These are phyloP conservation scores for Cutaneotrichosporon curvatum DNA, from an alignment of 1,284 basidiomycete genomes.

Conservation along the genomic window DNA sequence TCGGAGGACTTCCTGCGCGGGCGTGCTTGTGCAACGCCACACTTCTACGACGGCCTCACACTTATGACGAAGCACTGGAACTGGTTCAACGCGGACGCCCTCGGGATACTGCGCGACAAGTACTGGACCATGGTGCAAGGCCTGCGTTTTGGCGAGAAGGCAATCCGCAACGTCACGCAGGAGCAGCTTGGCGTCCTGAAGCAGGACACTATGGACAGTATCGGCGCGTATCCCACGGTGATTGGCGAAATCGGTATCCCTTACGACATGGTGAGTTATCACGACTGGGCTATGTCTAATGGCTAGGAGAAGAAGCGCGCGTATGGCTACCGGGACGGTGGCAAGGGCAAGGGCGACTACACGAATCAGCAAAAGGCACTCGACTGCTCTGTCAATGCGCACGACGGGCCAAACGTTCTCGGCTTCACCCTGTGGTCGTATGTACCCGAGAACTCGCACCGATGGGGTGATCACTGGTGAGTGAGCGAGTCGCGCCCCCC, in stretches of 20 bases:
- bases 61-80: constrained; percentile 77
- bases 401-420: constrained; percentile 73
- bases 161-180: constrained; percentile 74
- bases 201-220: constrained; percentile 52
- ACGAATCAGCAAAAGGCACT: constrained; percentile 72
- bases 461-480: constrained; percentile 82
- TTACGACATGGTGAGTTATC: constrained; percentile 67
- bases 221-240: constrained; percentile 74
- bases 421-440: constrained; percentile 92
- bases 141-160: constrained; percentile 63
- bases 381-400: constrained; percentile 83
- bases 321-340: constrained; percentile 74
- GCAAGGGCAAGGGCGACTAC: constrained; percentile 72
- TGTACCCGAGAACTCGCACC: constrained; percentile 62
- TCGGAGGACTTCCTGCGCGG: constrained; percentile 58
- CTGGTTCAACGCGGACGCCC: constrained; percentile 74
- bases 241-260: constrained; percentile 96
- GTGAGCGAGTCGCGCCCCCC: constrained; percentile 11
- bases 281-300: neutral
- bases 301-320: constrained; percentile 53
- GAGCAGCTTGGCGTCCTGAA: constrained; percentile 78
- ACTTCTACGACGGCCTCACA: constrained; percentile 90
- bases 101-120: constrained; percentile 72
- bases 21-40: constrained; percentile 70
- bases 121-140: constrained; percentile 57